These are phyloP conservation scores for Saturnispora serradocipensis DNA, from an alignment of 805 yeast species.

Conservation along the genomic window DNA sequence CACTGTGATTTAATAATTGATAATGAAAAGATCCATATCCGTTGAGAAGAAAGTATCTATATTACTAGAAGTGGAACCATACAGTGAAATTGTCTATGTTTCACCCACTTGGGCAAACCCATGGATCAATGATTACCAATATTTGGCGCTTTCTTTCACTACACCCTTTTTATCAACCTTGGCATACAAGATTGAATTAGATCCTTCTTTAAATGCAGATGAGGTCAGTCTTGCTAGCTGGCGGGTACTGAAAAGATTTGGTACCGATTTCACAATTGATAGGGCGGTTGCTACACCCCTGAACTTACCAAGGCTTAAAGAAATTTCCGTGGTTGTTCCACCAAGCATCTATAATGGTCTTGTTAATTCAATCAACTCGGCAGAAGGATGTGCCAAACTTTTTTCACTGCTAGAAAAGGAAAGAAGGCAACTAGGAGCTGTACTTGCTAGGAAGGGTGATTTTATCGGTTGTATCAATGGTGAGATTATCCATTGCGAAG, in stretches of 20 bases:
- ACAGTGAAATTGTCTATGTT: neutral
- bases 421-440: slow-evolving; percentile 19
- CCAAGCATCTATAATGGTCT: slow-evolving; percentile 38
- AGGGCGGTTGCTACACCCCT: slow-evolving; percentile 31
- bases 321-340: slow-evolving; percentile 35
- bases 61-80: neutral
- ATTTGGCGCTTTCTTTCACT: neutral
- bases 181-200: neutral
- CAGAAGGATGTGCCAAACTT: slow-evolving; percentile 17
- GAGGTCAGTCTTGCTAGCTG: slow-evolving; percentile 34
- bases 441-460: slow-evolving; percentile 35
- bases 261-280: slow-evolving; percentile 35
- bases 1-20: neutral
- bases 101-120: neutral
- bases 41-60: neutral
- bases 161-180: neutral
- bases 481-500: slow-evolving; percentile 54
- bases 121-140: neutral
- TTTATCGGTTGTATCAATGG: slow-evolving; percentile 38
- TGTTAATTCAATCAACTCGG: slow-evolving; percentile 23
- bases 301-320: slow-evolving; percentile 26
- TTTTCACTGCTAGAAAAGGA: slow-evolving; percentile 28
- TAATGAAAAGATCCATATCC: neutral
- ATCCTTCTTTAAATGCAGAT: slow-evolving; percentile 7
- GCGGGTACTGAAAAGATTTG: slow-evolving; percentile 27